These are phyloP conservation scores for Leccinum subatratum DNA, from an alignment of 1,284 basidiomycete species.

Conservation along the genomic window DNA sequence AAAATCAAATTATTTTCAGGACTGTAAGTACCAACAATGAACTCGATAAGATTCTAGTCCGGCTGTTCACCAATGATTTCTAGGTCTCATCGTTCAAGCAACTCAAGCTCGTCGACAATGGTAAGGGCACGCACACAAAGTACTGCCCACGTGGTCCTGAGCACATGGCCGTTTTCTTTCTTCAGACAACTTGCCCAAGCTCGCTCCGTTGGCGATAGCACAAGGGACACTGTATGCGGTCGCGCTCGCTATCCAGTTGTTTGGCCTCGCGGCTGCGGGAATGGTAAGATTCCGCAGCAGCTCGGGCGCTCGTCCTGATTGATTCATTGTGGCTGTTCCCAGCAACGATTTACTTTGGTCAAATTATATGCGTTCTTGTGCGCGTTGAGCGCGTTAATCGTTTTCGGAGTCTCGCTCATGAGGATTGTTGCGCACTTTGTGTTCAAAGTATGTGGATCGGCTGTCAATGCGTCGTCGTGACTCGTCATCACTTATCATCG, in stretches of 20 bases:
- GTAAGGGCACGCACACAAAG: conserved; percentile 37
- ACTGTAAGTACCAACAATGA: conserved; percentile 39
- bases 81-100: conserved; percentile 60
- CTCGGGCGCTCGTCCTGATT: neutral
- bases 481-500: conserved; percentile 18
- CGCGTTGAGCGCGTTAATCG: conserved; percentile 45
- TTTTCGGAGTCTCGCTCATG: conserved; percentile 43
- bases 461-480: neutral
- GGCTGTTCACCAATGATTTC: neutral
- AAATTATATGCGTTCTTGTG: conserved; percentile 44
- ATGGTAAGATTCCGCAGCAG: conserved; percentile 39
- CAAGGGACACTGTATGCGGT: conserved; percentile 54
- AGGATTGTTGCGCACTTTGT: conserved; percentile 59
- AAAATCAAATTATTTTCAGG: conserved; percentile 31
- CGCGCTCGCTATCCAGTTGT: conserved; percentile 52
- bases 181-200: conserved; percentile 43
- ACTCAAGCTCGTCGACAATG: conserved; percentile 42
- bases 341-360: conserved; percentile 60
- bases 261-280: conserved; percentile 50
- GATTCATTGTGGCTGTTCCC: conserved; percentile 3
- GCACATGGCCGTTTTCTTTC: neutral
- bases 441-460: conserved; percentile 47
- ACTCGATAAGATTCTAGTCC: neutral
- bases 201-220: conserved; percentile 58
- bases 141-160: conserved; percentile 9